Conservation (phyloP, 331 rosid genomes). For the Pyrus hybrid region DNA sequence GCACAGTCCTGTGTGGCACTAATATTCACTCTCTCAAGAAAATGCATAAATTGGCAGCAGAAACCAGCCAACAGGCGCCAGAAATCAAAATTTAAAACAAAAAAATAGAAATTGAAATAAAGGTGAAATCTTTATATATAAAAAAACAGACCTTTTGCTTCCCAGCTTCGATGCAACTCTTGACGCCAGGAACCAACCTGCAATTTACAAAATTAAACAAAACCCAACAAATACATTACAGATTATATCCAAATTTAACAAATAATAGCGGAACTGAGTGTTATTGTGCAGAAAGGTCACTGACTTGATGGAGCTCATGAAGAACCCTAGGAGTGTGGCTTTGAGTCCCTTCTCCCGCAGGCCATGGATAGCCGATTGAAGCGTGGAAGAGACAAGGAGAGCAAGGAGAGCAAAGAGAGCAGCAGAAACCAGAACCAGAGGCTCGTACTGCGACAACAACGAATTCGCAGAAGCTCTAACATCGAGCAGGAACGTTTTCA, state of each 20-base stretch:
- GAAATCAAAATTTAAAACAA: too few species aligned
- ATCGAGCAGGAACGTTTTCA: slow-evolving; percentile 2
- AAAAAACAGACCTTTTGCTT: slow-evolving; percentile 39
- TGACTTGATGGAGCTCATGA: slow-evolving; percentile 37
- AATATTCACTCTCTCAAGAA: not conserved
- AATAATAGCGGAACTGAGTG: not conserved
- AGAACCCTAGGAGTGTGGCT: slow-evolving; percentile 19
- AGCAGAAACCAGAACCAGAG: slow-evolving; percentile 37
- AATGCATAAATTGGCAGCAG: not conserved
- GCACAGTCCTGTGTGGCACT: not conserved
- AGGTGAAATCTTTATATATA: not conserved
- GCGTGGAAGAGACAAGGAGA: slow-evolving; percentile 19
- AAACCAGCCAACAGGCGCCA: too few species aligned
- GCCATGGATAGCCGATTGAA: slow-evolving; percentile 25
- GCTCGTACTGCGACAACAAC: slow-evolving; percentile 33
- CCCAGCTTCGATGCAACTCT: slow-evolving; percentile 37
- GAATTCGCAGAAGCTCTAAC: slow-evolving; percentile 26
- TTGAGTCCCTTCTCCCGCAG: slow-evolving; percentile 32
- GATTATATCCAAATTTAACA: not conserved
- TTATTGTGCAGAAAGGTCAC: not conserved
- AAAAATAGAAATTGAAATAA: not conserved
- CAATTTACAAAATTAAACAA: not conserved
- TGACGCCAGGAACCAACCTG: slow-evolving; percentile 46
- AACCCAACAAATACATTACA: not conserved
- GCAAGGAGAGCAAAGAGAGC: slow-evolving; percentile 34